Evolutionary conservation across 108 stramenopile species (phyloP).

Genomic region (Skeletonema marinoi): DNA sequence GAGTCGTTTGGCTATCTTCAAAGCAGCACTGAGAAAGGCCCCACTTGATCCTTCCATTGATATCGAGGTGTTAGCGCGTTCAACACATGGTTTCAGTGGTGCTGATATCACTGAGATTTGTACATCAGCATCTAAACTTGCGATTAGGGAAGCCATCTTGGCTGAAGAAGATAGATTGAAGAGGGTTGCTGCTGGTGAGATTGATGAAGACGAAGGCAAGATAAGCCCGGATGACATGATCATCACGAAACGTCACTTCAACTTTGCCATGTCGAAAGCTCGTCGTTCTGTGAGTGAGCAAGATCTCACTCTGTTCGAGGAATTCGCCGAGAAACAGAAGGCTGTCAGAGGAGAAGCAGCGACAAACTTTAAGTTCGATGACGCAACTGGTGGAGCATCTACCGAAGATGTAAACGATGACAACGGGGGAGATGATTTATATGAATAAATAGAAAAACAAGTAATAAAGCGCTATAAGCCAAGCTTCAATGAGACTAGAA

Average conservation of each 20-base stretch:
- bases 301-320: constrained; percentile 88
- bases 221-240: constrained; percentile 55
- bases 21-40: constrained; percentile 93
- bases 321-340: constrained; percentile 89
- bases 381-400: constrained; percentile 13
- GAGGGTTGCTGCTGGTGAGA: constrained; percentile 60
- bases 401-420: constrained; percentile 44
- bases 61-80: constrained; percentile 82
- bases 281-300: constrained; percentile 88
- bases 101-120: constrained; percentile 97
- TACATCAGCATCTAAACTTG: constrained; percentile 89
- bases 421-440: constrained; percentile 48
- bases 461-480: neutral
- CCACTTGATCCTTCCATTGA: constrained; percentile 85
- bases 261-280: constrained; percentile 92
- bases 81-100: constrained; percentile 93
- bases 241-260: constrained; percentile 87
- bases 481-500: neutral
- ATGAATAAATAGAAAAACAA: constrained; percentile 36
- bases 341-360: constrained; percentile 84
- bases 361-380: constrained; percentile 88
- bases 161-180: constrained; percentile 61
- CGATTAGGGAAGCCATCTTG: constrained; percentile 92
- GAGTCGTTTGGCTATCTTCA: constrained; percentile 92
- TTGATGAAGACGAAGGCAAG: constrained; percentile 58